Evolutionary conservation across 805 yeast genomes (phyloP).

Genomic region (Candida fluviatilis): DNA sequence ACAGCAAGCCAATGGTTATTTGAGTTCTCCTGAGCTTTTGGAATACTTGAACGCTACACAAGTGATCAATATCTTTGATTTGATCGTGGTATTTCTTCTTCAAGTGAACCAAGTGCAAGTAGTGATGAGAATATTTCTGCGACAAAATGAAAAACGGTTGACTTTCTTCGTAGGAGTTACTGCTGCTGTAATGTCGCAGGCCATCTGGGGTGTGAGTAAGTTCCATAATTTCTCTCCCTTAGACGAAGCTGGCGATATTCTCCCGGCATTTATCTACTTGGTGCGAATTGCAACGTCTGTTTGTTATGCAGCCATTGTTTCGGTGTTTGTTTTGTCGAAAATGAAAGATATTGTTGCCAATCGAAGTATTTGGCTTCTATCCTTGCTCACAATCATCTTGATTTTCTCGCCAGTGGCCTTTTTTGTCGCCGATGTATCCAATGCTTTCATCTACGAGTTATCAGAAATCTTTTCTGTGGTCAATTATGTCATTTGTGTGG

Average conservation of each 20-base stretch:
- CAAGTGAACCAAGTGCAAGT: constrained; percentile 71
- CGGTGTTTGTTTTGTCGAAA: constrained; percentile 52
- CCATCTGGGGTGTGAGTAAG: constrained; percentile 66
- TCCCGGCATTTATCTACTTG: constrained; percentile 72
- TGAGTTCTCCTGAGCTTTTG: constrained; percentile 43
- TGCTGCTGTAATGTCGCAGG: constrained; percentile 52
- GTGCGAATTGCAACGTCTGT: constrained; percentile 68
- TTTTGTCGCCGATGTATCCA: constrained; percentile 72
- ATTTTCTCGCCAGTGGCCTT: constrained; percentile 62
- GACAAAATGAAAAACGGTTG: constrained; percentile 64
- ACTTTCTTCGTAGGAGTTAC: constrained; percentile 56
- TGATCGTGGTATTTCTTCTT: constrained; percentile 52
- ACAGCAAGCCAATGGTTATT: constrained; percentile 44
- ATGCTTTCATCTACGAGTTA: constrained; percentile 68
- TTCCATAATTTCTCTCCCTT: constrained; percentile 36
- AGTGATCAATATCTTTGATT: constrained; percentile 52
- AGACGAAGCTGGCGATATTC: constrained; percentile 48
- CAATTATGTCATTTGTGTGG: constrained; percentile 66
- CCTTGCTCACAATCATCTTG: constrained; percentile 51
- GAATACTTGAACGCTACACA: constrained; percentile 39
- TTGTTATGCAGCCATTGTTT: constrained; percentile 61
- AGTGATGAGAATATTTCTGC: constrained; percentile 59
- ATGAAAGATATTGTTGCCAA: constrained; percentile 47
- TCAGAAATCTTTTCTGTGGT: constrained; percentile 72
- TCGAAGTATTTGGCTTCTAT: constrained; percentile 48